phyloP scores from a whole-genome alignment of 768 basidiomycete genomes.

The Lactarius sp. region DNA sequence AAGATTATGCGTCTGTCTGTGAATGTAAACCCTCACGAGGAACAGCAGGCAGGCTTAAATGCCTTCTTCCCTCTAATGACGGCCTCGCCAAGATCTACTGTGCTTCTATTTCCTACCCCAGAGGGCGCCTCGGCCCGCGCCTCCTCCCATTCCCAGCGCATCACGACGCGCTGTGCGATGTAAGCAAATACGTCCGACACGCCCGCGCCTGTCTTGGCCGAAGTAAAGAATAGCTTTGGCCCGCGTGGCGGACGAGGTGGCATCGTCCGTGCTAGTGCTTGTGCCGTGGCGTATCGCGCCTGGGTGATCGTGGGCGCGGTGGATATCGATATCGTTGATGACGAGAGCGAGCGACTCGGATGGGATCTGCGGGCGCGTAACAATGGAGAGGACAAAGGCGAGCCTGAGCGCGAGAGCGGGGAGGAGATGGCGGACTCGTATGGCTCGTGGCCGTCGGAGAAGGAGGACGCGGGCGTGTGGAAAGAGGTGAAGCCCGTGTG shows the following conservation, averaged over 20 bases:
- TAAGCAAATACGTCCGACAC: conserved; percentile 75
- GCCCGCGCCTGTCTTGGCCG: conserved; percentile 73
- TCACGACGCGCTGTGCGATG: conserved; percentile 56
- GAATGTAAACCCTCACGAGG: conserved; percentile 15
- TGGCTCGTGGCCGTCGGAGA: conserved; percentile 54
- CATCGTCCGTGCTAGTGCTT: conserved; percentile 10
- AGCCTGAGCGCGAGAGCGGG: conserved; percentile 39
- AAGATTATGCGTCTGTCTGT: background rate
- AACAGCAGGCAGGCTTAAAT: conserved; percentile 3
- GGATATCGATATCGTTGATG: conserved; percentile 23
- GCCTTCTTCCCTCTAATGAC: background rate
- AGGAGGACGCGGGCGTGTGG: conserved; percentile 76
- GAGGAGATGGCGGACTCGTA: conserved; percentile 49
- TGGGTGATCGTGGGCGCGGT: conserved; percentile 29
- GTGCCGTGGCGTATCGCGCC: conserved; percentile 23
- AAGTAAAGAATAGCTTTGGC: conserved; percentile 67
- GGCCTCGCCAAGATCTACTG: conserved; percentile 12
- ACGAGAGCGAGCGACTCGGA: conserved; percentile 17
- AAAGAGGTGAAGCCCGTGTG: conserved; percentile 58
- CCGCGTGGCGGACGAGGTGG: conserved; percentile 43
- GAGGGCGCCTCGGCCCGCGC: conserved; percentile 40
- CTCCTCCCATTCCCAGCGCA: conserved; percentile 65
- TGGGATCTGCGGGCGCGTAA: conserved; percentile 26
- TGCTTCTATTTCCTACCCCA: conserved; percentile 32
- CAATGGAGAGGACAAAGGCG: conserved; percentile 23